These are phyloP conservation scores for Clarkia xantiana DNA, from an alignment of 345 rosid species.

Conservation along the genomic window DNA sequence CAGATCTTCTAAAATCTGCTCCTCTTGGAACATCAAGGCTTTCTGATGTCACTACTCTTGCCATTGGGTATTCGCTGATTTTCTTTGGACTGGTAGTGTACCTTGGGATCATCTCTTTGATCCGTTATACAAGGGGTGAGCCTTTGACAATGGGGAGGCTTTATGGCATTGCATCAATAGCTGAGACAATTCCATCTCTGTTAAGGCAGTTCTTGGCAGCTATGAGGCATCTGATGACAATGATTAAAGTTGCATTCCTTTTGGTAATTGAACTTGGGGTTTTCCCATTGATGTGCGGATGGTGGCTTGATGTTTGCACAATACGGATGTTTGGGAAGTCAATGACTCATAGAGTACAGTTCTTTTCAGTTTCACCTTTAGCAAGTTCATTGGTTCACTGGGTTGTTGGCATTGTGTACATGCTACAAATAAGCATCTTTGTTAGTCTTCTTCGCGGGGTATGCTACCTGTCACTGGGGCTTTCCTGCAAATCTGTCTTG, in stretches of 20 bases:
- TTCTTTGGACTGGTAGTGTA: slow-evolving; percentile 62
- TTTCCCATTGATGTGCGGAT: slow-evolving; percentile 98
- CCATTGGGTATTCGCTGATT: slow-evolving; percentile 79
- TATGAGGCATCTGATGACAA: slow-evolving; percentile 98
- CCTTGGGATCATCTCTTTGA: slow-evolving; percentile 63
- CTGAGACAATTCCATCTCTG: slow-evolving; percentile 78
- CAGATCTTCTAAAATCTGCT: slow-evolving; percentile 53
- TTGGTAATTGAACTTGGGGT: slow-evolving; percentile 97
- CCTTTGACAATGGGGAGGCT: slow-evolving; percentile 74
- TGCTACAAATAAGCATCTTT: slow-evolving; percentile 94
- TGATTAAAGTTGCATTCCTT: slow-evolving; percentile 98
- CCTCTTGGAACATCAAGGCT: slow-evolving; percentile 56
- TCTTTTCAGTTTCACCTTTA: slow-evolving; percentile 71
- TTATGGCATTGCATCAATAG: slow-evolving; percentile 74
- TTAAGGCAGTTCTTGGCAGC: slow-evolving; percentile 90
- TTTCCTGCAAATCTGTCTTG: background rate
- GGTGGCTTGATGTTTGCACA: slow-evolving; percentile 98
- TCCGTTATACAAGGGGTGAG: slow-evolving; percentile 93
- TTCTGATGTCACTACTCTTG: slow-evolving; percentile 91
- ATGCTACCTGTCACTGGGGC: slow-evolving; percentile 10
- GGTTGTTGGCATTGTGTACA: slow-evolving; percentile 93
- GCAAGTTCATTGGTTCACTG: slow-evolving; percentile 95
- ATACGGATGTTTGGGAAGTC: slow-evolving; percentile 92
- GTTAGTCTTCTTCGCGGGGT: slow-evolving; percentile 99
- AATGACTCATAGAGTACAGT: slow-evolving; percentile 75